Percentiles rank a stretch among this genome's conserved stretches.
These are phyloP conservation scores for Diaporthe batatas DNA, from an alignment of 2,329 filamentous ascomycete genomes.

Conservation along the genomic window DNA sequence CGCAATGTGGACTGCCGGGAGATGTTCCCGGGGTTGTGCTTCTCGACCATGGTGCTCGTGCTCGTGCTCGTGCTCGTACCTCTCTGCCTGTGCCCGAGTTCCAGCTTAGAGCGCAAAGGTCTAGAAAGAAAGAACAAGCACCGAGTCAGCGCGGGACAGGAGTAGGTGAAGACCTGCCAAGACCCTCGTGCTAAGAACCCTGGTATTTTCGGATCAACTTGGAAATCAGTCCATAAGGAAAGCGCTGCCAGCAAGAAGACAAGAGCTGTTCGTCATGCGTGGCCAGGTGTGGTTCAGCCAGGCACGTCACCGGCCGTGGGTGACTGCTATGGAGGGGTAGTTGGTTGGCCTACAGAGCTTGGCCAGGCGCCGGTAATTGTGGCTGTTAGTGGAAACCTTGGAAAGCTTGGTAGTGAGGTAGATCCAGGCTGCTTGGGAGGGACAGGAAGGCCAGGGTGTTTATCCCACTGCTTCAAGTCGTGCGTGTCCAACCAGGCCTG, in stretches of 20 bases:
- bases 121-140: neutral
- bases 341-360: slow-evolving; percentile 10
- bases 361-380: neutral
- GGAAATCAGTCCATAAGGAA: slow-evolving; percentile 25
- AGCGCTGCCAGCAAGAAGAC: neutral
- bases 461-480: neutral
- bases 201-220: neutral
- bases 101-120: neutral
- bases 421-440: neutral
- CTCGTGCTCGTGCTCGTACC: slow-evolving; percentile 4
- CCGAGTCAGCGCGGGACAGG: slow-evolving; percentile 4
- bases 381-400: slow-evolving; percentile 29
- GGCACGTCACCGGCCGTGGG: slow-evolving; percentile 29
- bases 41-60: slow-evolving; percentile 36
- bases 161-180: slow-evolving; percentile 20
- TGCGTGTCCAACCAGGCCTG: neutral
- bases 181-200: slow-evolving; percentile 2
- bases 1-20: slow-evolving; percentile 23
- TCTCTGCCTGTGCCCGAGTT: neutral
- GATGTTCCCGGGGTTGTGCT: neutral
- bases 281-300: slow-evolving; percentile 12
- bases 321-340: slow-evolving; percentile 18
- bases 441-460: neutral
- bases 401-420: slow-evolving; percentile 23
- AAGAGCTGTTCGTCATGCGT: slow-evolving; percentile 19